Base-by-base conservation (phyloP, 225 moss, liverwort and hornwort genomes). In the Bryum argenteum region DNA sequence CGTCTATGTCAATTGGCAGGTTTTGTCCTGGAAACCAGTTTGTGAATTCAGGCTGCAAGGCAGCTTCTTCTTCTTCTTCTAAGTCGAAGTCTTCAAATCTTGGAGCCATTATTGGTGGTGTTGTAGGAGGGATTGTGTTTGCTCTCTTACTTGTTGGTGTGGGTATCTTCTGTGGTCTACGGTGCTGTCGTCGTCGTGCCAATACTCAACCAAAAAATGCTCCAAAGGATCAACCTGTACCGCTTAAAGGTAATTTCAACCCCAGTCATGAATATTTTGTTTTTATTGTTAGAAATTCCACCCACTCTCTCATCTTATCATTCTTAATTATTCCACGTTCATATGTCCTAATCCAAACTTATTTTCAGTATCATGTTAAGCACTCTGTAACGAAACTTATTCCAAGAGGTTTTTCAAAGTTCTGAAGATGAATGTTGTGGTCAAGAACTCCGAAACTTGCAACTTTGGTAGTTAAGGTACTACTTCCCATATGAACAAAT, bases 21-120 rank as follows among this genome's bases (percentile, higher is more conserved):
- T 1, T 10, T 39, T 75, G 74, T 45, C 75, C 79, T 0, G 79
- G 75, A 19, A 79, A 79, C 65, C 23, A 18, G 45, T 75, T 70
- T 7, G 22, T 28, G 5, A 37, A 22, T 11, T 15, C 1, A 0
- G 8, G 1, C 1, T 76, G 76, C 72, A 20, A 16, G 8, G 54
- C 37, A 12, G 8, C 14, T n/a, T 3, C 33, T 33, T 33, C 33
- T 33, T n/a, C n/a, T n/a, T n/a, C 23, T 16, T 1, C 70, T 21
- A n/a, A 69, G 8, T 6, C 63, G 8, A 59, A 57, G 21, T 26
- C 61, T 10, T 42, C 66, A 16, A 47, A 55, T 0, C 19, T 59
- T 16, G 17, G 23, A 11, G 48, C 8, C 10, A 8, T 80, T 20
- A 47, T 75, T 9, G 75, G 79, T 14, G 79, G 23, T 48, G 0